Conservation (phyloP, 345 rosid genomes). For the Zanthoxylum bungeanum region DNA sequence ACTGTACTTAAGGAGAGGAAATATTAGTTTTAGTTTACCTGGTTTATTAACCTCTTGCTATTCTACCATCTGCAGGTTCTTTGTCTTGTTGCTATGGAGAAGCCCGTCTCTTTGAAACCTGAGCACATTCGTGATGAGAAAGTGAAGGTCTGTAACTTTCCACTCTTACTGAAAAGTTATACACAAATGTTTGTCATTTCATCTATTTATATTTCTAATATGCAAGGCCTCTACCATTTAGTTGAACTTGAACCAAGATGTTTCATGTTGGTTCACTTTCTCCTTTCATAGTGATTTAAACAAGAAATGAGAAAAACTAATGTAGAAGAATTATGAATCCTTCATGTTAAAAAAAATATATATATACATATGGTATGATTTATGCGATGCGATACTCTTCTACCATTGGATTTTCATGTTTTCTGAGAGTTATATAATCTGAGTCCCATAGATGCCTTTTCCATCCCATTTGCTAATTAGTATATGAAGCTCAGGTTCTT, state of each 20-base stretch:
- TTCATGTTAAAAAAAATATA: no score
- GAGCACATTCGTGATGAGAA: conserved; percentile 98
- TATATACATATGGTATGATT: background rate
- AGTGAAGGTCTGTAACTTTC: conserved; percentile 70
- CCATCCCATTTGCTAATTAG: conserved; percentile 16
- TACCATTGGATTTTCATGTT: background rate
- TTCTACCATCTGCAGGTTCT: conserved; percentile 57
- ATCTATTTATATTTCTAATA: no score
- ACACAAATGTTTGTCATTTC: no score
- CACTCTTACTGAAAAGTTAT: no score
- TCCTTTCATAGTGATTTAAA: background rate
- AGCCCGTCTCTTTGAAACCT: conserved; percentile 93
- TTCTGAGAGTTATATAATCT: conserved; percentile 2
- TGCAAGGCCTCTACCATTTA: no score
- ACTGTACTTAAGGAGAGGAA: background rate
- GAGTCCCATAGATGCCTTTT: background rate
- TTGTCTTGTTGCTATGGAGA: conserved; percentile 96
- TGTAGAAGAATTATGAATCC: background rate
- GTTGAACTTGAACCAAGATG: conserved; percentile 7
- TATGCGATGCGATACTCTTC: background rate
- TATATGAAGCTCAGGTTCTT: conserved; percentile 63
- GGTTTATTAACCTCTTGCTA: background rate
- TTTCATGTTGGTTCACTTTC: background rate
- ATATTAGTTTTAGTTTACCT: background rate
- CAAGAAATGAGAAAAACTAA: background rate